A percentile compares a stretch with the other conserved stretches of the same genome.
These are phyloP conservation scores for Chloranthus sessilifolius DNA, from an alignment of 164 flowering plant species.

Conservation along the genomic window DNA sequence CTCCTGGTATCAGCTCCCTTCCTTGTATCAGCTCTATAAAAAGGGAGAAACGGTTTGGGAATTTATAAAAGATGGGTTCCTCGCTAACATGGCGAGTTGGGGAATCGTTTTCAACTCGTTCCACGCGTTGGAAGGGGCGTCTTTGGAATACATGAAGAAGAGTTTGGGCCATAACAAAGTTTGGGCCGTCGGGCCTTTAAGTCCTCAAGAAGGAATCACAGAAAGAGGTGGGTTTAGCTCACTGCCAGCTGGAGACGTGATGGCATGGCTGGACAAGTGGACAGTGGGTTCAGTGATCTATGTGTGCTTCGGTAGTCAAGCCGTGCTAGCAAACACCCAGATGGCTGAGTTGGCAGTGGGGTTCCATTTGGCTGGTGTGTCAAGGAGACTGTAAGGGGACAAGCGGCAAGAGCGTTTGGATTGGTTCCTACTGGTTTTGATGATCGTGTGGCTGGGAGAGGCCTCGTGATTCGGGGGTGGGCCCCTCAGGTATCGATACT, in stretches of 20 bases:
- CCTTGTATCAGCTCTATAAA: neutral
- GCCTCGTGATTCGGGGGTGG: slow-evolving; percentile 29
- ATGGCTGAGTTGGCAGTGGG: slow-evolving; percentile 30
- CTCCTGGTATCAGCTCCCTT: slow-evolving; percentile 10
- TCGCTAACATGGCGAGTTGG: slow-evolving; percentile 18
- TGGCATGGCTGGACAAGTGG: slow-evolving; percentile 31
- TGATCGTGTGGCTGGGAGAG: slow-evolving; percentile 26
- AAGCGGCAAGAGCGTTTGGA: slow-evolving; percentile 7
- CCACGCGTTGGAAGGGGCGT: slow-evolving; percentile 14
- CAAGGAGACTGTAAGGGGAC: slow-evolving; percentile 9
- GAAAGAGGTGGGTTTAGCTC: slow-evolving; percentile 9
- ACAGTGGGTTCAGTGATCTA: slow-evolving; percentile 25
- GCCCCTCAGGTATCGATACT: slow-evolving; percentile 29
- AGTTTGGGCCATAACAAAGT: slow-evolving; percentile 18
- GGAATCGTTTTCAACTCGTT: slow-evolving; percentile 21
- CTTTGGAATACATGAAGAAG: slow-evolving; percentile 11
- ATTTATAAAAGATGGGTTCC: slow-evolving; percentile 1
- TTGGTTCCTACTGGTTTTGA: slow-evolving; percentile 22
- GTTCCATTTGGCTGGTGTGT: slow-evolving; percentile 27
- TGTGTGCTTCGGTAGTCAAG: slow-evolving; percentile 37
- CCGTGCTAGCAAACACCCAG: slow-evolving; percentile 17
- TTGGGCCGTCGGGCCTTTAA: slow-evolving; percentile 38
- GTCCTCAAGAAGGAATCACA: slow-evolving; percentile 12
- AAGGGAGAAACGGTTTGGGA: neutral
- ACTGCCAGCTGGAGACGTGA: slow-evolving; percentile 17